A percentile compares a stretch with the other conserved stretches of the same genome.
Conservation (phyloP, 129 eudicot species). For the Tagetes patula region DNA sequence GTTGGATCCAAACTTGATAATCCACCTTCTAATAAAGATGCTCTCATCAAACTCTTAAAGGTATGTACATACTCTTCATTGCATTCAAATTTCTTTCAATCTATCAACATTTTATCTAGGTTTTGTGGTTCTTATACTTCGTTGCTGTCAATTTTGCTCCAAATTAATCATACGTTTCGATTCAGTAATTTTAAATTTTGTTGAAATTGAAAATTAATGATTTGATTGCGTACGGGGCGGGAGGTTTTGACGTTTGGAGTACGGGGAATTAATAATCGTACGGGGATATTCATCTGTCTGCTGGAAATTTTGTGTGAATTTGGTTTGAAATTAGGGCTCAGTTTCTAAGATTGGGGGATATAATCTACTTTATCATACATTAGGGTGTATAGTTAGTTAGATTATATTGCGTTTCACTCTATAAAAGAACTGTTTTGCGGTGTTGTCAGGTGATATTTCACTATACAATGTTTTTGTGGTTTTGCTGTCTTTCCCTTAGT, state of each 20-base stretch:
- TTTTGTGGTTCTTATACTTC: not conserved
- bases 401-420: not conserved
- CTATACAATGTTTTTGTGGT: not conserved
- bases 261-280: not conserved
- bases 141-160: slow-evolving; percentile 13
- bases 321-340: slow-evolving; percentile 28
- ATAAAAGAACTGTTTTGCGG: not conserved
- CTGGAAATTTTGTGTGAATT: slow-evolving; percentile 8
- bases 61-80: slow-evolving; percentile 51
- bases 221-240: slow-evolving; percentile 7
- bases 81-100: not conserved
- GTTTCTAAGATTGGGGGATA: slow-evolving; percentile 30
- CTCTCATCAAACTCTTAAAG: slow-evolving; percentile 83
- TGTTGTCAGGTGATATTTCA: not conserved
- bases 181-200: slow-evolving; percentile 3
- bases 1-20: slow-evolving; percentile 80
- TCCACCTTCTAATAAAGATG: slow-evolving; percentile 69
- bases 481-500: not conserved
- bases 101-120: not conserved
- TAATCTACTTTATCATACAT: slow-evolving; percentile 3
- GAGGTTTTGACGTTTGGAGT: not conserved
- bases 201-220: not conserved
- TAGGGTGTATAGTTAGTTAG: slow-evolving; percentile 15
- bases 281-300: slow-evolving; percentile 19
- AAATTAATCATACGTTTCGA: not conserved